Evolutionary conservation across 148 eudicot species (phyloP), one percentile per base, ranked within the genome.

Genomic region (Chenopodium quinoa): DNA sequence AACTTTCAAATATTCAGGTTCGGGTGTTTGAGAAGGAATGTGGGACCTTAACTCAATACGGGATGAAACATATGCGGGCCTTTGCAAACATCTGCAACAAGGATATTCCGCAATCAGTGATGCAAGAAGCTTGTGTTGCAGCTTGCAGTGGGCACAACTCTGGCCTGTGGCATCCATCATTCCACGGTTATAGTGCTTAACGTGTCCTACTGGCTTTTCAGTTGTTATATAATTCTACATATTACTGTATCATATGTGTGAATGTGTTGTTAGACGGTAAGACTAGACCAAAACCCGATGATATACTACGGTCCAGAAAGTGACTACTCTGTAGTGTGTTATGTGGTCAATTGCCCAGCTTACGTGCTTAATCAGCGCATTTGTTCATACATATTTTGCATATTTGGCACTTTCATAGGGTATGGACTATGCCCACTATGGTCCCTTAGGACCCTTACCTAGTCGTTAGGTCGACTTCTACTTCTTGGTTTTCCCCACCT

Each of bases 21-120:
- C 90, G 89, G 9, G 27, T 87, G 29, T 97, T 94, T 48, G 99
- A 97, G 90, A 68, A 79, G n/a, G 88, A 90, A n/a, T 97, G 99
- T 37, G 99, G 98, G 9, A 84, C 91, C 25, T 70, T 97, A 74
- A 91, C 97, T 22, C 97, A 94, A 46, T 97, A 97, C 27, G 99
- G 99, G 62, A 94, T 94, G 99, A 97, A 92, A 79, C 94, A 94
- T 74, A 97, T 90, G 93, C 87, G 99, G 19, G 92, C 93, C 8
- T 94, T 97, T 13, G 99, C 97, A n/a, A 94, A 97, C 84, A 84
- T 97, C 19, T 97, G 99, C 87, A 97, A 97, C 81, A 62, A 85
- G 4, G 87, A 81, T 10, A 75, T 92, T 4, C 68, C 93, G 0
- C 37, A 2, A 23, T 76, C 46, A 4, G 86, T 79, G 0, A 87